A percentile compares a stretch with the other conserved stretches of the same genome.
Evolutionary conservation across 2,329 filamentous ascomycete genomes (phyloP).

Genomic region (Fusarium verticillioides): DNA sequence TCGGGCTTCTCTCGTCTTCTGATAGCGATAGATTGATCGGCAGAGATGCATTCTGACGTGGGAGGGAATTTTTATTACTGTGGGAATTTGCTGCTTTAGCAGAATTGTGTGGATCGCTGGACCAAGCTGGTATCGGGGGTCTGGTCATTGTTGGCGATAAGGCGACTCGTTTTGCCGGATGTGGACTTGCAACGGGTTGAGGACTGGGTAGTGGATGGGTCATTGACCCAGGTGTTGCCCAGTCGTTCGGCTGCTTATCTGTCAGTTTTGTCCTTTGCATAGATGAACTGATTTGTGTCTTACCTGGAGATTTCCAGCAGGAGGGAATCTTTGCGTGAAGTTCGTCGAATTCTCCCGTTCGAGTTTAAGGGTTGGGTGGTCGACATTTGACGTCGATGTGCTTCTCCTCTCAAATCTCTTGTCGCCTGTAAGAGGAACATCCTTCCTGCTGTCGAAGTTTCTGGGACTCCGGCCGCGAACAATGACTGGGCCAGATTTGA

Average conservation of each 20-base stretch:
- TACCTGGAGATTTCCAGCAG: slow-evolving; percentile 52
- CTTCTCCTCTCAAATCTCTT: slow-evolving; percentile 61
- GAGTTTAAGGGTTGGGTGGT: slow-evolving; percentile 48
- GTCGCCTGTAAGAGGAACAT: slow-evolving; percentile 76
- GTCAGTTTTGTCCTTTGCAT: slow-evolving; percentile 5
- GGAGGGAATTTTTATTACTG: slow-evolving; percentile 34
- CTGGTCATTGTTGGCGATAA: slow-evolving; percentile 62
- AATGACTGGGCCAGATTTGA: slow-evolving; percentile 92
- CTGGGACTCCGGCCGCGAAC: slow-evolving; percentile 91
- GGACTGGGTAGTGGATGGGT: slow-evolving; percentile 47
- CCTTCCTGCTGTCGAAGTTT: slow-evolving; percentile 93
- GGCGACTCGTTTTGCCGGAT: slow-evolving; percentile 63
- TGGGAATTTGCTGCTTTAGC: slow-evolving; percentile 37
- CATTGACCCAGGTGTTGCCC: slow-evolving; percentile 56
- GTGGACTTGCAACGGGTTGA: slow-evolving; percentile 52
- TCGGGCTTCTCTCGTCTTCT: slow-evolving; percentile 69
- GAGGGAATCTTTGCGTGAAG: slow-evolving; percentile 47
- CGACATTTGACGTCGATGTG: slow-evolving; percentile 48
- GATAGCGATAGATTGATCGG: slow-evolving; percentile 67
- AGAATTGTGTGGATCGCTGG: slow-evolving; percentile 48
- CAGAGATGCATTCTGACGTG: slow-evolving; percentile 46
- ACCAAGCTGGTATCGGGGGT: slow-evolving; percentile 66
- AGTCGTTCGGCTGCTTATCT: slow-evolving; percentile 55
- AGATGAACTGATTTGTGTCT: slow-evolving; percentile 3
- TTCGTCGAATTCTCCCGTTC: slow-evolving; percentile 49